phyloP scores from a whole-genome alignment of 1,139 yeast species.

The Pneumocystis jirovecii region DNA sequence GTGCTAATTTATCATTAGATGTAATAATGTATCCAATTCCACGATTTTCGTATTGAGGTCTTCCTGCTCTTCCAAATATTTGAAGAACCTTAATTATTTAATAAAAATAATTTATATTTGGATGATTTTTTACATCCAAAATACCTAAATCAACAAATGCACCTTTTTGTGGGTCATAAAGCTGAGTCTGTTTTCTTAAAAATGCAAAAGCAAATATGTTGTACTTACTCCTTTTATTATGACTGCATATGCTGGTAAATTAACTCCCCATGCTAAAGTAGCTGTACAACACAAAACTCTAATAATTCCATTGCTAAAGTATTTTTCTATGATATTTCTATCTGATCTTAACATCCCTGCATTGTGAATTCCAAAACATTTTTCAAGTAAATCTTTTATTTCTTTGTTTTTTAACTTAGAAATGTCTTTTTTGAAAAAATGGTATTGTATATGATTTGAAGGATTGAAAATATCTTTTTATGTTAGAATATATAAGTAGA shows the following conservation, averaged over 20 bases:
- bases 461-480: slow-evolving; percentile 41
- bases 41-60: slow-evolving; percentile 86
- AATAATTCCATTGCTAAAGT: slow-evolving; percentile 75
- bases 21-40: slow-evolving; percentile 92
- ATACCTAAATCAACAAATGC: slow-evolving; percentile 88
- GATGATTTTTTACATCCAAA: slow-evolving; percentile 42
- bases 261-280: slow-evolving; percentile 98
- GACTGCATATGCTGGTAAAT: slow-evolving; percentile 94
- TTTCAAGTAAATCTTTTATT: slow-evolving; percentile 59
- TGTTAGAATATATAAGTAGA: background rate
- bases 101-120: background rate
- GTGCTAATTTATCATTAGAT: slow-evolving; percentile 64
- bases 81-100: slow-evolving; percentile 41
- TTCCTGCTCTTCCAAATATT: slow-evolving; percentile 97
- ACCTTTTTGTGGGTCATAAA: slow-evolving; percentile 88
- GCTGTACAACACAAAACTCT: slow-evolving; percentile 92
- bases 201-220: background rate
- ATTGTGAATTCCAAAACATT: slow-evolving; percentile 89
- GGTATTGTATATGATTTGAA: slow-evolving; percentile 34
- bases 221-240: slow-evolving; percentile 55
- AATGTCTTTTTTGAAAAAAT: slow-evolving; percentile 48
- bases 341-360: slow-evolving; percentile 94
- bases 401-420: slow-evolving; percentile 64
- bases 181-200: slow-evolving; percentile 40
- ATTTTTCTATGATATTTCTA: slow-evolving; percentile 73